phyloP scores from a whole-genome alignment of 108 stramenopile genomes.

The Nitzschia palea region DNA sequence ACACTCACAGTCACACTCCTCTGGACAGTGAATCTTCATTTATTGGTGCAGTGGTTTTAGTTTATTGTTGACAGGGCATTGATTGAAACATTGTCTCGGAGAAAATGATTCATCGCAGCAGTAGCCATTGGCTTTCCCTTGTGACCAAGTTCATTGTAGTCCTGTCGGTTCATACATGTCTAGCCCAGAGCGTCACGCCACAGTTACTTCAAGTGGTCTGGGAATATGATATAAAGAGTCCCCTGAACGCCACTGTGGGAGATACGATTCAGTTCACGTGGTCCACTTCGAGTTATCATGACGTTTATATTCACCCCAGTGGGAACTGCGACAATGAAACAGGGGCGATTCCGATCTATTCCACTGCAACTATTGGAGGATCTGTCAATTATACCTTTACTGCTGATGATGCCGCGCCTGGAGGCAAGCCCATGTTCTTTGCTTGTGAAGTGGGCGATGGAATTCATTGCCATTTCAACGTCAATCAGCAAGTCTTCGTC shows the following conservation, averaged over 20 bases:
- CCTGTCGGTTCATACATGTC: no score
- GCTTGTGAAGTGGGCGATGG: conserved; percentile 19
- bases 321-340: conserved; percentile 9
- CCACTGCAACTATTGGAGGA: not conserved
- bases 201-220: conserved; percentile 8
- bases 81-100: no score
- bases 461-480: not conserved
- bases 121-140: no score
- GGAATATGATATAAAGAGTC: not conserved
- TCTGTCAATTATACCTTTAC: conserved; percentile 8
- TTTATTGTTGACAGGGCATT: no score
- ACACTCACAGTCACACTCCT: no score
- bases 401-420: conserved; percentile 5
- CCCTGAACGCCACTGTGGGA: conserved; percentile 15
- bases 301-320: conserved; percentile 27
- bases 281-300: conserved; percentile 4
- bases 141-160: no score
- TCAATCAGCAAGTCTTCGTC: conserved; percentile 5
- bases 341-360: not conserved
- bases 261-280: conserved; percentile 24
- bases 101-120: no score
- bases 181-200: no score
- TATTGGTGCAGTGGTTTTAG: no score
- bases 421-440: conserved; percentile 14
- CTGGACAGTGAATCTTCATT: no score